Evolutionary conservation across 2,329 filamentous ascomycete genomes (phyloP), one percentile per base, ranked within the genome.

Genomic region (Colletotrichum tropicicola): DNA sequence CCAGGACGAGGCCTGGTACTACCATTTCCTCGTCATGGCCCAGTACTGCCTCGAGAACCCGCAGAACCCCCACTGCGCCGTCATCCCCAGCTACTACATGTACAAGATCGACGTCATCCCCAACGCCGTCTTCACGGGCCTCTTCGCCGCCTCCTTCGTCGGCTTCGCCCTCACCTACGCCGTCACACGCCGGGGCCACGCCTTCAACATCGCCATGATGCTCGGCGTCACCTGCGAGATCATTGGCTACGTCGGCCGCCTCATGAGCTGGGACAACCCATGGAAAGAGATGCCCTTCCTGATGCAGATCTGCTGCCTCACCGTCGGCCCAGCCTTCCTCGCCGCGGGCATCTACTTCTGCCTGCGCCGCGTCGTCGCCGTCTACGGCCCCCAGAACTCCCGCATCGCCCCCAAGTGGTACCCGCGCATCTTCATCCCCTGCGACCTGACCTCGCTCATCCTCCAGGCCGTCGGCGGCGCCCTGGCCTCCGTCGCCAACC

Each of bases 331-430:
- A 0, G 88, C 88, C 1, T 91, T 91, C 71, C 80, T 91, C 73
- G 84, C 87, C 8, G 89, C 87, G 1, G 86, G 83, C 2, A 83
- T 91, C 41, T 92, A 92, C 71, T 77, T 92, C 54, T 89, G 86
- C 65, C 77, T 91, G 51, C 73, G 82, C 10, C 76, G 79, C 39
- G 83, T 86, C 66, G 83, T 85, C 10, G 74, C 76, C 49, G 80
- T 78, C 1, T 84, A 83, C 68, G 83, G 83, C 0, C 73, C 78
- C 0, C 79, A 83, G 70, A 82, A 84, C 70, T 84, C 81, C n/a
- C 72, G 82, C 32, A 77, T 86, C 56, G 73, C 72, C 19, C 83
- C 83, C 0, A 75, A 78, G 62, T 78, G 75, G 57, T 86, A 85
- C 67, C 85, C 84, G 9, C 73, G 82, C 45, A 81, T 85, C 59